Evolutionary conservation across 768 basidiomycete species (phyloP), one percentile per base, ranked within the genome.

Genomic region (Rhizopogon vesiculosus): DNA sequence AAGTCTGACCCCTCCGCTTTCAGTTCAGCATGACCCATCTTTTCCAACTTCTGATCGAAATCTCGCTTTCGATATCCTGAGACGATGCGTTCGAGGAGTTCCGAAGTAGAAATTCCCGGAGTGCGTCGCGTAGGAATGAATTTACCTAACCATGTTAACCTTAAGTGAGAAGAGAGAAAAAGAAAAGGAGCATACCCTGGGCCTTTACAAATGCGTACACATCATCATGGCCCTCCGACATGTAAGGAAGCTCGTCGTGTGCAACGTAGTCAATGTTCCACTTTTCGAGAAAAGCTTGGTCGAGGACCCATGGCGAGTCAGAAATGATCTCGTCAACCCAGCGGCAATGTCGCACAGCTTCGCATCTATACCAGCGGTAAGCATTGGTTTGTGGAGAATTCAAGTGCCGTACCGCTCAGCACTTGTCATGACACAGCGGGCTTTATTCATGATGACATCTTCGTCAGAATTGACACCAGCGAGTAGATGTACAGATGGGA

Each of bases 261-360:
- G 95, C 95, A 45, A 98, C 88, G 64, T 98, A 99, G 69, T 99
- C 97, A 59, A 99, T 96, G 70, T 87, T 69, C 69, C 90, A 85
- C 69, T 87, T 87, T 44, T 90, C 81, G 22, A 98, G 60, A 68
- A 97, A 99, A 0, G 78, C 85, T 54, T 87, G 76, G 61, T 87
- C 84, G 56, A 98, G 77, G 41, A 92, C 76, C 97, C 96, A 98
- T 2, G 97, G 97, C 3, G 89, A 90, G 40, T 92, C 89, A 5
- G 91, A 81, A 22, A 97, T 77, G 45, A 99, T 87, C 71, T 98
- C 89, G 67, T 97, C 93, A 1, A 94, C 93, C 96, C 96, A 99
- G 54, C 92, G 83, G 68, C 95, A 95, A 68, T 98, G 93, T n/a
- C 91, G 79, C n/a, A 87, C 89, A 5, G 89, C 83, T 72, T 98